phyloP scores from a whole-genome alignment of 352 stramenopile genomes.

The Phytophthora parvispora region DNA sequence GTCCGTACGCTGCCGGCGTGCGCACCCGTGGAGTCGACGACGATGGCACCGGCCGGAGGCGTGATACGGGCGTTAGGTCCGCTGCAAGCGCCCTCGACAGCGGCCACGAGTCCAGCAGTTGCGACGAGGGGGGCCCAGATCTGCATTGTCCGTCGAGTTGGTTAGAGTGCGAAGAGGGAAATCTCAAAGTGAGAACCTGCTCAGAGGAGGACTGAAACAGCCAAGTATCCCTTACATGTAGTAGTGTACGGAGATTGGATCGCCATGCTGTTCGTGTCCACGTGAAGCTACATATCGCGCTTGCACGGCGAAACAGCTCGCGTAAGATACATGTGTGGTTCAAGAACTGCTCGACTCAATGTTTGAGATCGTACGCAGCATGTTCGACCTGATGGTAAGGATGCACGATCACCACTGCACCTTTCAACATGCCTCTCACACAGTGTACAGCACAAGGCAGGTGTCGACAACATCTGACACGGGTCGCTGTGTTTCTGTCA shows the following conservation, averaged over 20 bases:
- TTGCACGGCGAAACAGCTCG: background rate
- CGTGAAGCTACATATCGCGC: no score
- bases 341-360: background rate
- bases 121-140: slow-evolving; percentile 8
- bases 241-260: no score
- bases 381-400: background rate
- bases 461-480: no score
- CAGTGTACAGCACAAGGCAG: no score
- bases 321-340: background rate
- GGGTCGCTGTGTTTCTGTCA: background rate
- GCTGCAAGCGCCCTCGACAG: slow-evolving; percentile 10
- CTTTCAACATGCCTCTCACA: no score
- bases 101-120: slow-evolving; percentile 3
- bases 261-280: background rate
- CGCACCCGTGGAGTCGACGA: slow-evolving; percentile 24
- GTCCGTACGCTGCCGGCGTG: slow-evolving; percentile 19
- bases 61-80: slow-evolving; percentile 14
- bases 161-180: slow-evolving; percentile 1
- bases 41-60: slow-evolving; percentile 23
- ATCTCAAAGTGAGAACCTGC: slow-evolving; percentile 27
- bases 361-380: no score
- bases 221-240: no score
- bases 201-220: no score
- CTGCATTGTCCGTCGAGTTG: slow-evolving; percentile 9
- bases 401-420: background rate